Percentiles rank a stretch among this genome's conserved stretches.
phyloP scores from a whole-genome alignment of 805 yeast species.

The Metschnikowia borealis region DNA sequence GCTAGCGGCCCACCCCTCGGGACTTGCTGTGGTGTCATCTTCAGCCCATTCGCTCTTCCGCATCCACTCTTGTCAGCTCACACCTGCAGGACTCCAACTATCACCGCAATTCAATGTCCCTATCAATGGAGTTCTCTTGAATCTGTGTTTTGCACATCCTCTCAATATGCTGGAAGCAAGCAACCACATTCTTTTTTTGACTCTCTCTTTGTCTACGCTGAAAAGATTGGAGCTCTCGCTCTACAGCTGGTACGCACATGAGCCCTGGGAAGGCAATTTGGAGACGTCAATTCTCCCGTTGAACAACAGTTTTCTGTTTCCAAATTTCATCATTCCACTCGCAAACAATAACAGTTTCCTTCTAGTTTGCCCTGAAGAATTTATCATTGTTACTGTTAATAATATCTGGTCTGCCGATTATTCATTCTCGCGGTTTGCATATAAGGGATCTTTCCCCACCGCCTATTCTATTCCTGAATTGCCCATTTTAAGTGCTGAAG shows the following conservation, averaged over 20 bases:
- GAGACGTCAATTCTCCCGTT: conserved; percentile 38
- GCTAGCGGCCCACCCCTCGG: conserved; percentile 34
- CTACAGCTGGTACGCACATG: conserved; percentile 40
- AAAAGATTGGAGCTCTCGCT: conserved; percentile 35
- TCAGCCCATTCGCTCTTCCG: conserved; percentile 35
- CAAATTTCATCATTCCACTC: conserved; percentile 41
- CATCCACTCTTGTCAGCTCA: conserved; percentile 32
- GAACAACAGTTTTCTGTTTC: conserved; percentile 37
- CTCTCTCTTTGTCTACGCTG: conserved; percentile 33
- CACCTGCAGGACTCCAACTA: conserved; percentile 36
- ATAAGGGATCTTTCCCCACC: conserved; percentile 39
- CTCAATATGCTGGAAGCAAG: conserved; percentile 20
- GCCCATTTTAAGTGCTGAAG: conserved; percentile 9
- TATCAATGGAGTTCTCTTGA: conserved; percentile 39
- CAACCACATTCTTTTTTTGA: conserved; percentile 32
- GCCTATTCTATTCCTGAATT: conserved; percentile 28
- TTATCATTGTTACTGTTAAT: conserved; percentile 38
- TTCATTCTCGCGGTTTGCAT: conserved; percentile 23
- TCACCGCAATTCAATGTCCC: conserved; percentile 36
- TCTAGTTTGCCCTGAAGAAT: conserved; percentile 30
- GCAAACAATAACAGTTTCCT: conserved; percentile 34
- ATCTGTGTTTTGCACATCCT: conserved; percentile 42
- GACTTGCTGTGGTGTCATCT: conserved; percentile 36
- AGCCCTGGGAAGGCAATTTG: conserved; percentile 25
- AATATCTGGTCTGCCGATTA: conserved; percentile 47